Percentiles rank a stretch among this genome's conserved stretches.
These are phyloP conservation scores for Candida tibetensis DNA, from an alignment of 805 yeast species.

Conservation along the genomic window DNA sequence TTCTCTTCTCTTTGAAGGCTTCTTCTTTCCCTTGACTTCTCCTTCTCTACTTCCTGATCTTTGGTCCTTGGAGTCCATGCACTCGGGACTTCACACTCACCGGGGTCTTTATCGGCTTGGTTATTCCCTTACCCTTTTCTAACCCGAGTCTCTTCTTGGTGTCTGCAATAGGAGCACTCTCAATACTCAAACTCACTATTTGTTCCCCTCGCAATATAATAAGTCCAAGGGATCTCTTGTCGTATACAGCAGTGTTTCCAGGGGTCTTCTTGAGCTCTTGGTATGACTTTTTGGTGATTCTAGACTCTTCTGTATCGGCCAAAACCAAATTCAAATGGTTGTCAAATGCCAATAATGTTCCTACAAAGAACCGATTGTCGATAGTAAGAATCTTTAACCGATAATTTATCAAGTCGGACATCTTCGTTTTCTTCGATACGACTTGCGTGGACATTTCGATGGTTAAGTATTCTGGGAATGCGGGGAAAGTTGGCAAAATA, in stretches of 20 bases:
- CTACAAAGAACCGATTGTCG: slow-evolving; percentile 78
- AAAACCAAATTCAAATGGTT: slow-evolving; percentile 84
- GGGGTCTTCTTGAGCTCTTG: slow-evolving; percentile 29
- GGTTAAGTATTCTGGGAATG: background rate
- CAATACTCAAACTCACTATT: slow-evolving; percentile 68
- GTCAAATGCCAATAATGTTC: slow-evolving; percentile 84
- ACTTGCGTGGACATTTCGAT: background rate
- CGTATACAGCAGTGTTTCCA: slow-evolving; percentile 43
- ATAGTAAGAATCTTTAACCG: slow-evolving; percentile 68
- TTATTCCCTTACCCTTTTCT: slow-evolving; percentile 20
- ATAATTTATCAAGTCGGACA: slow-evolving; percentile 70
- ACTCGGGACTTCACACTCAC: slow-evolving; percentile 25
- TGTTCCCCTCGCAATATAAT: slow-evolving; percentile 86
- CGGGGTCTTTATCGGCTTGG: slow-evolving; percentile 36
- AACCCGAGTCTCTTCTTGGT: slow-evolving; percentile 30
- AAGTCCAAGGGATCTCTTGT: slow-evolving; percentile 75
- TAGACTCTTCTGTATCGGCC: slow-evolving; percentile 78
- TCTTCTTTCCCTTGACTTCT: too few species aligned
- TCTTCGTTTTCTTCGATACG: slow-evolving; percentile 31
- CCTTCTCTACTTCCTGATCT: slow-evolving; percentile 7
- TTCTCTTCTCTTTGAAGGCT: too few species aligned
- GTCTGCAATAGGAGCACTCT: slow-evolving; percentile 54
- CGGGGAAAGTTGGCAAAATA: too few species aligned
- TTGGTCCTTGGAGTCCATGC: slow-evolving; percentile 22
- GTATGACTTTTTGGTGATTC: slow-evolving; percentile 63